Percentiles rank a stretch among this genome's conserved stretches.
Conservation (phyloP, 176 grass and related monocot species). For the Guadua angustifolia region DNA sequence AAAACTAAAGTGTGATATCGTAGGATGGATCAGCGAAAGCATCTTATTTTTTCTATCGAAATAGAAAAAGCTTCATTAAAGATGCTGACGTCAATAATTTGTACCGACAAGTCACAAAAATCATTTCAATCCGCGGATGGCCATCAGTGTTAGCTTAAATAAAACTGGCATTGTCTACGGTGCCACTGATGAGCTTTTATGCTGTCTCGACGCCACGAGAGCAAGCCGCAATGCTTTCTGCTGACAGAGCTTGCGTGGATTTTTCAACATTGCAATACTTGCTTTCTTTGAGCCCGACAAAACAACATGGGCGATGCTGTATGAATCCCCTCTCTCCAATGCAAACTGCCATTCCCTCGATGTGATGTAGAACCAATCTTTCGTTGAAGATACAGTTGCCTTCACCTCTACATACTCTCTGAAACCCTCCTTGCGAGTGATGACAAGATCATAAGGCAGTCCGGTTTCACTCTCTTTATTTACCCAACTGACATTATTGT, state of each 20-base stretch:
- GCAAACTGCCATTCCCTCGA: constrained; percentile 92
- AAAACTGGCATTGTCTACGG: background rate
- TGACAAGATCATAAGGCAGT: constrained; percentile 78
- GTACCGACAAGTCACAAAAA: background rate
- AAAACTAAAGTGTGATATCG: background rate
- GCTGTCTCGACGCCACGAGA: constrained; percentile 60
- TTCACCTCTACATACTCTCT: constrained; percentile 95
- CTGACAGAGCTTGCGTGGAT: constrained; percentile 66
- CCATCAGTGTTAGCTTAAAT: background rate
- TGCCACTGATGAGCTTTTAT: background rate
- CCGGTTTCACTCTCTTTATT: constrained; percentile 75
- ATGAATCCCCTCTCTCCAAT: constrained; percentile 63
- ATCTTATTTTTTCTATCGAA: background rate
- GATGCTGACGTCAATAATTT: background rate
- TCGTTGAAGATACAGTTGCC: constrained; percentile 65
- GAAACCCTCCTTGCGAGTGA: constrained; percentile 38
- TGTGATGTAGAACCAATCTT: constrained; percentile 82
- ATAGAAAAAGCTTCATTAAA: background rate
- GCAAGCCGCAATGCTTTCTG: constrained; percentile 64
- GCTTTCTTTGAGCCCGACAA: constrained; percentile 54
- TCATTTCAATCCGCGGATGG: background rate
- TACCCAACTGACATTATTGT: constrained; percentile 71
- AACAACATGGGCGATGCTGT: constrained; percentile 75
- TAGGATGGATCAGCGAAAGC: background rate
- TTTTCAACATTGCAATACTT: constrained; percentile 65